A percentile compares a stretch with the other conserved stretches of the same genome.
Conservation (phyloP, 1,284 basidiomycete species). For the Baeospora myosura region DNA sequence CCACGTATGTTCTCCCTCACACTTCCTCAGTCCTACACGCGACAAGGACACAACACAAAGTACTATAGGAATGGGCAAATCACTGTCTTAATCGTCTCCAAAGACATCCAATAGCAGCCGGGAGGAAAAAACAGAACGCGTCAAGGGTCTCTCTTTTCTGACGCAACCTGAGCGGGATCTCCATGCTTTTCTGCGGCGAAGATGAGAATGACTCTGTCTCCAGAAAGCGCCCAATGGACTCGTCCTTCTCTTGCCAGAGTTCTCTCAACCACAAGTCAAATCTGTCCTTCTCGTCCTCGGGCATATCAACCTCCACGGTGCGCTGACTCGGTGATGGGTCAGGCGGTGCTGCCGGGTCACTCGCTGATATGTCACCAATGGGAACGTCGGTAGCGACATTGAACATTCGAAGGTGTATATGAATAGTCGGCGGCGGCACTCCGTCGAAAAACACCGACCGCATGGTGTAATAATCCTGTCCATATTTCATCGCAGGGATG, state of each 20-base stretch:
- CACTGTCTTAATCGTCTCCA: constrained; percentile 35
- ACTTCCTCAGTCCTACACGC: constrained; percentile 1
- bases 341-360: constrained; percentile 27
- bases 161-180: constrained; percentile 55
- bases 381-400: constrained; percentile 60
- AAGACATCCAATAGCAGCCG: constrained; percentile 45
- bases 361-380: constrained; percentile 47
- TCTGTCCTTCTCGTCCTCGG: constrained; percentile 53
- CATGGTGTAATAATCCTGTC: constrained; percentile 82
- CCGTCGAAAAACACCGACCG: constrained; percentile 83
- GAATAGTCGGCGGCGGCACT: constrained; percentile 78
- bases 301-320: constrained; percentile 51
- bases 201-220: constrained; percentile 34
- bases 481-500: constrained; percentile 63
- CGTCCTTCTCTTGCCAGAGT: constrained; percentile 83
- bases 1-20: constrained; percentile 16
- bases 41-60: constrained; percentile 5
- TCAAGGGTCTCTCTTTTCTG: constrained; percentile 47
- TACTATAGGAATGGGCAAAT: constrained; percentile 12
- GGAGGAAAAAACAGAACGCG: constrained; percentile 66
- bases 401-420: constrained; percentile 80
- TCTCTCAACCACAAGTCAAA: constrained; percentile 84
- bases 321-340: constrained; percentile 17
- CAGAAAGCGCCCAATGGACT: constrained; percentile 59
- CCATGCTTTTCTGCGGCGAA: constrained; percentile 24